Percentiles rank a stretch among this genome's conserved stretches.
Evolutionary conservation across 495 filamentous ascomycete species (phyloP).

Genomic region (Bryoglossum gracile): DNA sequence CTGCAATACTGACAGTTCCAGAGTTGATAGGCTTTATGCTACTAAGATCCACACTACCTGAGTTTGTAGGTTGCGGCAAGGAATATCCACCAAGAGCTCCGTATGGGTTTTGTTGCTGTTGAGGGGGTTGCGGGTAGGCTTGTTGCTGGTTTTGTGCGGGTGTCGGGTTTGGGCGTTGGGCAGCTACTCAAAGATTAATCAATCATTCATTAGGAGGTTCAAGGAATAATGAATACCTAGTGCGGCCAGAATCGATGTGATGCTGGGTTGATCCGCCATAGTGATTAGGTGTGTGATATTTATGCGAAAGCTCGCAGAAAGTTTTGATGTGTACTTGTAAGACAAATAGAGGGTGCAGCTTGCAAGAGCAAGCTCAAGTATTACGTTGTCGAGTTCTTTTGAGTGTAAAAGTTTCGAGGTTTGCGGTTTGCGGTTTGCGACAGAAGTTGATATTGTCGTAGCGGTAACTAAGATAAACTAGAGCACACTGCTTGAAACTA

Average conservation of each 20-base stretch:
- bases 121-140: slow-evolving; percentile 34
- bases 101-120: slow-evolving; percentile 33
- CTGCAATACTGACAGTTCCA: slow-evolving; percentile 63
- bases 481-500: no score
- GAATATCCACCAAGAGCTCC: slow-evolving; percentile 35
- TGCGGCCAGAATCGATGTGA: slow-evolving; percentile 46
- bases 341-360: no score
- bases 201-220: not conserved
- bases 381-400: no score
- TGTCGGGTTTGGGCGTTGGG: slow-evolving; percentile 36
- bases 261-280: slow-evolving; percentile 43
- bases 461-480: no score
- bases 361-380: no score
- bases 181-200: slow-evolving; percentile 28
- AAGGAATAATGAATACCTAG: slow-evolving; percentile 33
- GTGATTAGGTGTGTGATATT: no score
- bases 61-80: slow-evolving; percentile 59
- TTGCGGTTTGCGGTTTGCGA: no score
- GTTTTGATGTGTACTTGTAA: no score
- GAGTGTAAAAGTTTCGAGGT: no score
- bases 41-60: slow-evolving; percentile 67
- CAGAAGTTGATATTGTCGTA: no score
- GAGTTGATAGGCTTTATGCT: slow-evolving; percentile 65
- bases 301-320: no score
- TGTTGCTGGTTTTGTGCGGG: slow-evolving; percentile 35